Evolutionary conservation across 345 rosid genomes (phyloP).

Genomic region (Euphorbia tirucalli): DNA sequence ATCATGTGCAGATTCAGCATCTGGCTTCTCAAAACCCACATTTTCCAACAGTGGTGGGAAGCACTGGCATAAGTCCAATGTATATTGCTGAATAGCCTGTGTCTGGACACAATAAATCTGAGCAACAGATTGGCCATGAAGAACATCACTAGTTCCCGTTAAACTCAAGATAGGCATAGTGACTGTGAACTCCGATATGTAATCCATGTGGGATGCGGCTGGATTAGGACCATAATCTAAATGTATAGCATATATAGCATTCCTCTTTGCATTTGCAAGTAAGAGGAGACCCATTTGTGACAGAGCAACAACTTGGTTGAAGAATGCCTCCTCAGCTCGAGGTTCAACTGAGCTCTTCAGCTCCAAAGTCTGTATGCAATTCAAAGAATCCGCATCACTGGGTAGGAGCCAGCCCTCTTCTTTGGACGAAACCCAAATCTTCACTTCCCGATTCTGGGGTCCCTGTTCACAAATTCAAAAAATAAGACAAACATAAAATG

Average conservation of each 20-base stretch:
- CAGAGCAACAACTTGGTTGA: slow-evolving; percentile 76
- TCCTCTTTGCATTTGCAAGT: slow-evolving; percentile 88
- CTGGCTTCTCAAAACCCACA: slow-evolving; percentile 52
- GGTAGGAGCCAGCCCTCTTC: slow-evolving; percentile 86
- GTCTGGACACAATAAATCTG: slow-evolving; percentile 94
- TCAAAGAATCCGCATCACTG: slow-evolving; percentile 62
- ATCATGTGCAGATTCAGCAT: slow-evolving; percentile 42
- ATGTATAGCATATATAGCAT: slow-evolving; percentile 78
- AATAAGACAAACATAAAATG: background rate
- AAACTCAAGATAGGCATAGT: slow-evolving; percentile 94
- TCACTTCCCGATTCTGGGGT: slow-evolving; percentile 71
- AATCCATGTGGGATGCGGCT: slow-evolving; percentile 65
- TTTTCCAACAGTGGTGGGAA: slow-evolving; percentile 63
- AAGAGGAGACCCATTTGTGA: slow-evolving; percentile 65
- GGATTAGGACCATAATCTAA: slow-evolving; percentile 80
- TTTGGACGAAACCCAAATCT: slow-evolving; percentile 70
- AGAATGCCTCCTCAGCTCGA: slow-evolving; percentile 62
- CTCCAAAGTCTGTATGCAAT: slow-evolving; percentile 72
- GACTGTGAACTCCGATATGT: slow-evolving; percentile 78
- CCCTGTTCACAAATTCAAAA: slow-evolving; percentile 44
- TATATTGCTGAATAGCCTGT: slow-evolving; percentile 89
- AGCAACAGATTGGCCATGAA: slow-evolving; percentile 53
- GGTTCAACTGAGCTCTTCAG: slow-evolving; percentile 68
- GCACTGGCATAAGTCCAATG: slow-evolving; percentile 75
- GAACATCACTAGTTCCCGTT: slow-evolving; percentile 62